Evolutionary conservation across 805 yeast species (phyloP).

Genomic region (Hanseniaspora valbyensis): DNA sequence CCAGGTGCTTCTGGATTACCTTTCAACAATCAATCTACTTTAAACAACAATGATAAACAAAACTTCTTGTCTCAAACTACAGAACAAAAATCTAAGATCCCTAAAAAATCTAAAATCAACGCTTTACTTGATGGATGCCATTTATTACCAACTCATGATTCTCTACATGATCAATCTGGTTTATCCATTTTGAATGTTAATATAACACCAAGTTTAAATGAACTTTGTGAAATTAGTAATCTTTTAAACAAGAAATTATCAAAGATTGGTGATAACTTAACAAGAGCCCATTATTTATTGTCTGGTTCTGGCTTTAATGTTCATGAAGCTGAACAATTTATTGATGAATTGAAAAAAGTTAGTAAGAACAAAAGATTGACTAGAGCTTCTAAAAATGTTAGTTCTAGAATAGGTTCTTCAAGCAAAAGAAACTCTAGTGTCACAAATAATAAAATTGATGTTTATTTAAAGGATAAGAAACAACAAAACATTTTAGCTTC

Average conservation of each 20-base stretch:
- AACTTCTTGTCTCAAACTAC: conserved; percentile 53
- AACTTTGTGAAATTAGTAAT: conserved; percentile 35
- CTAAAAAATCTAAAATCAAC: conserved; percentile 27
- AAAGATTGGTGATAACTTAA: conserved; percentile 33
- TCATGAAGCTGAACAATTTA: conserved; percentile 62
- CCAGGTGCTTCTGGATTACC: neutral
- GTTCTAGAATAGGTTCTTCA: conserved; percentile 20
- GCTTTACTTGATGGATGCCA: conserved; percentile 12
- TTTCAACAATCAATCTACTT: no score
- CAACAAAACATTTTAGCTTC: conserved; percentile 75
- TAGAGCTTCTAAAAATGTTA: conserved; percentile 10
- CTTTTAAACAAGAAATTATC: conserved; percentile 24
- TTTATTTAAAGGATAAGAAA: conserved; percentile 54
- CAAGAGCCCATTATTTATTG: conserved; percentile 75
- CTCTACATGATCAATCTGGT: neutral
- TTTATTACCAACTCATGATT: conserved; percentile 5
- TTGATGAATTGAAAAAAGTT: conserved; percentile 31
- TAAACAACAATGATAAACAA: conserved; percentile 13
- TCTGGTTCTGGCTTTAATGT: conserved; percentile 84
- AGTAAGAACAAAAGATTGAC: conserved; percentile 25
- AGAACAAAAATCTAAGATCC: conserved; percentile 67
- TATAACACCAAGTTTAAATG: conserved; percentile 44
- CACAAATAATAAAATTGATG: conserved; percentile 39
- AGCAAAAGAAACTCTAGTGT: conserved; percentile 17
- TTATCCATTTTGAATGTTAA: neutral